Percentiles rank a stretch among this genome's conserved stretches.
phyloP scores from a whole-genome alignment of 1,284 basidiomycete species.

The Tremellales sp. region DNA sequence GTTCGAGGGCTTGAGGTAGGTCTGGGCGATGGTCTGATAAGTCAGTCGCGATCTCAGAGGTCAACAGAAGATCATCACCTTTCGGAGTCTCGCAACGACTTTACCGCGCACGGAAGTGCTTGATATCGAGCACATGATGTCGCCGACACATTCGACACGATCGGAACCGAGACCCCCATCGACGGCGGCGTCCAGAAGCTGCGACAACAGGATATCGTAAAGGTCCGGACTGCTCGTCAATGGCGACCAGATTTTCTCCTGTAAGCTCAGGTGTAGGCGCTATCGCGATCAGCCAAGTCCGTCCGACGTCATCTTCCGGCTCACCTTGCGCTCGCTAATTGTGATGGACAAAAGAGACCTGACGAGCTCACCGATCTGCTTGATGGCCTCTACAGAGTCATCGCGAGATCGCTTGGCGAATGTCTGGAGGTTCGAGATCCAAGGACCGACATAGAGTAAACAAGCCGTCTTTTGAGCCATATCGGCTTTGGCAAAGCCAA shows the following conservation, averaged over 20 bases:
- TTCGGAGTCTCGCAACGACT: conserved; percentile 70
- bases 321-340: conserved; percentile 63
- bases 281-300: conserved; percentile 42
- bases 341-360: conserved; percentile 71
- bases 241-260: conserved; percentile 70
- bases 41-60: not conserved
- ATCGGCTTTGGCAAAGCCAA: conserved; percentile 55
- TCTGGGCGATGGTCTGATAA: conserved; percentile 63
- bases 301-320: no score
- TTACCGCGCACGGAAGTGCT: conserved; percentile 73
- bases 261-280: conserved; percentile 61
- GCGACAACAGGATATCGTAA: conserved; percentile 68
- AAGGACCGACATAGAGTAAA: conserved; percentile 75
- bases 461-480: conserved; percentile 65
- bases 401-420: conserved; percentile 66
- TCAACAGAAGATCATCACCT: conserved; percentile 52
- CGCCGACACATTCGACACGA: conserved; percentile 69
- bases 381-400: conserved; percentile 29
- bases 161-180: conserved; percentile 72
- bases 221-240: conserved; percentile 65
- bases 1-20: conserved; percentile 60
- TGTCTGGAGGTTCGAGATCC: conserved; percentile 71
- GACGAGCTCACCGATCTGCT: conserved; percentile 65
- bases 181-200: conserved; percentile 70
- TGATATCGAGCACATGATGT: conserved; percentile 67